phyloP scores from a whole-genome alignment of 176 grass and related monocot species.

The Cymbopogon citratus region DNA sequence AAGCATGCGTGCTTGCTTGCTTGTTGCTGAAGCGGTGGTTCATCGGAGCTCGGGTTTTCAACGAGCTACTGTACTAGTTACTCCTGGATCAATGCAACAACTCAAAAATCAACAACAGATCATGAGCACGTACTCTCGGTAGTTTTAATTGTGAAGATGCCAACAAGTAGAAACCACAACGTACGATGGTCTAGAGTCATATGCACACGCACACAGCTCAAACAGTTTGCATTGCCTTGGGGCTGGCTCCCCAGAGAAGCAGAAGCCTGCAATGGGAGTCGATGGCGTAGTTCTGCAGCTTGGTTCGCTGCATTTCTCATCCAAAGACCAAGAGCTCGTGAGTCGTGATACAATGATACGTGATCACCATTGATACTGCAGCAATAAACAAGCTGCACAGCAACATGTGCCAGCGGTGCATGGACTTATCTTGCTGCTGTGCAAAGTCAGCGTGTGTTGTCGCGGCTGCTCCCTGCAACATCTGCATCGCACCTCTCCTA shows the following conservation, averaged over 20 bases:
- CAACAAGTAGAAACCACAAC: too few relatives aligned
- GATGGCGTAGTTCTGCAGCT: neutral
- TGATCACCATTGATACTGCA: neutral
- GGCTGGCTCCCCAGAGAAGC: neutral
- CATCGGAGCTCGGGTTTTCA: too few relatives aligned
- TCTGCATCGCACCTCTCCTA: neutral
- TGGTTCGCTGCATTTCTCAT: neutral
- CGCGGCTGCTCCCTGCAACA: conserved; percentile 1
- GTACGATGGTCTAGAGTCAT: too few relatives aligned
- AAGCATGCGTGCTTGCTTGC: neutral
- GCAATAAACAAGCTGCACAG: neutral
- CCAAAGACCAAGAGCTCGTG: neutral
- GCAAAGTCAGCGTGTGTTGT: neutral
- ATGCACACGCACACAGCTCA: too few relatives aligned
- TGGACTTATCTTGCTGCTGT: neutral
- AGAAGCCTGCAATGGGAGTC: neutral
- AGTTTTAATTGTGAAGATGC: too few relatives aligned
- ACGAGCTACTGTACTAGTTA: too few relatives aligned
- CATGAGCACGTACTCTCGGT: too few relatives aligned
- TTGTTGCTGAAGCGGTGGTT: too few relatives aligned
- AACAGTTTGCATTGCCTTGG: neutral
- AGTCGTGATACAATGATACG: neutral
- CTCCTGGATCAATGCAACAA: too few relatives aligned
- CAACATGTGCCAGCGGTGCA: neutral
- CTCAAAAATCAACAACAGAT: too few relatives aligned